Base-by-base conservation (phyloP, 495 filamentous ascomycete genomes). In the Podospora comata region DNA sequence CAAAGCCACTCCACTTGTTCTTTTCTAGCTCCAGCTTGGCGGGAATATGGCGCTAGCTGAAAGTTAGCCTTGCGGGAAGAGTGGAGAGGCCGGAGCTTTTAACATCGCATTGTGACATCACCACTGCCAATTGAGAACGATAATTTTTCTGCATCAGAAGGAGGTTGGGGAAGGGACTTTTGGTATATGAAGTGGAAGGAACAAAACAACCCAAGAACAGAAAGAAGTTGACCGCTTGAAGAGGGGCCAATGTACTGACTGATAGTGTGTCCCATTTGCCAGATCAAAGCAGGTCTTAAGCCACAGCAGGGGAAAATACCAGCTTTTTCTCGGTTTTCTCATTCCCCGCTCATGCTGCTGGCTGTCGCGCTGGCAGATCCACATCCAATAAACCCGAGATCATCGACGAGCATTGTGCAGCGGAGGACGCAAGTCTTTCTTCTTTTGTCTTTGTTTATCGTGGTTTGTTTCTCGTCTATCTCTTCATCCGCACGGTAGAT, bases 61-160 rank as follows among this genome's bases (percentile, higher is more conserved):
- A 13, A 11, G 39, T 11, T 48, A 48, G 39, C 15, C 39, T 16
- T 16, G 39, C 39, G 39, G 39, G 39, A 13, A 48, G 39, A 16
- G 39, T 48, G 39, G 39, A 48, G 39, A 48, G 15, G 39, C 15
- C 39, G 39, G 13, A 13, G 39, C 39, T 48, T 48, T 65, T 39
- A 65, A 19, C 34, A 65, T 19, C 54, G 5, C 32, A 27, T 65
- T 58, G 53, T 65, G 64, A 65, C 64, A 65, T 65, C 64, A 65
- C 53, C 64, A 65, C 15, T 58, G 13, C 20, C 16, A 48, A 39
- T 59, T 57, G n/a, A 20, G 11, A 20, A 20, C 20, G 28, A 48
- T 16, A 6, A 2, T 66, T 23, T 60, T 59, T 5, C 27, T 18
- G 5, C 44, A 19, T 66, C 44, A 48, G 39, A 5, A 48, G 39